Percentiles rank a stretch among this genome's conserved stretches.
Conservation (phyloP, 2,329 filamentous ascomycete species). For the Rhinocladiella mackenziei region DNA sequence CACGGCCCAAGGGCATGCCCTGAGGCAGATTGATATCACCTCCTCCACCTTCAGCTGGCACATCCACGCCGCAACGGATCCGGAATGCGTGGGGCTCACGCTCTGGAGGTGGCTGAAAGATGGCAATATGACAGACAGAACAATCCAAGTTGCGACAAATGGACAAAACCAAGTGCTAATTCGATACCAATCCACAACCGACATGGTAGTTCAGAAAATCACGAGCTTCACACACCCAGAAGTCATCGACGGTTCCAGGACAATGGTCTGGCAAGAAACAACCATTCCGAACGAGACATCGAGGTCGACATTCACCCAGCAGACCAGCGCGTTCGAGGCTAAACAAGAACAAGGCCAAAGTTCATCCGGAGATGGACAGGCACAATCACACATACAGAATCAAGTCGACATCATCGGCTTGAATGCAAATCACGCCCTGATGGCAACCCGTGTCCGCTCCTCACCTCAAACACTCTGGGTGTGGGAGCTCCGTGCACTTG, state of each 20-base stretch:
- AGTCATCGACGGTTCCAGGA: constrained; percentile 19
- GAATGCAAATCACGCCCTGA: constrained; percentile 17
- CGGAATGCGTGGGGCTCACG: constrained; percentile 17
- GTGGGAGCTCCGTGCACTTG: constrained; percentile 15
- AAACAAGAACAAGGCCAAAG: constrained; percentile 1
- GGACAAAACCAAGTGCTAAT: constrained; percentile 22
- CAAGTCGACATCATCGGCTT: constrained; percentile 15
- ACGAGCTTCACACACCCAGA: constrained; percentile 19
- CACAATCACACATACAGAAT: background rate
- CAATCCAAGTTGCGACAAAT: constrained; percentile 16
- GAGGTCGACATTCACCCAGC: constrained; percentile 12
- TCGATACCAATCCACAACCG: constrained; percentile 14
- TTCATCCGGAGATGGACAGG: background rate
- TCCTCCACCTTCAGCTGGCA: constrained; percentile 4
- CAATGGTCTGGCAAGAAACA: constrained; percentile 25
- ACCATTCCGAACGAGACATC: background rate
- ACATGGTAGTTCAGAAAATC: constrained; percentile 5
- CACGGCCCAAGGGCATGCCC: constrained; percentile 24
- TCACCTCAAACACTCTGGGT: constrained; percentile 19
- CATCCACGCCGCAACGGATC: background rate
- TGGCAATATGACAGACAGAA: constrained; percentile 1
- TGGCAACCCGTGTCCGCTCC: constrained; percentile 19
- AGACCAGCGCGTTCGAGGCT: constrained; percentile 18
- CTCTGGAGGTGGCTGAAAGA: constrained; percentile 12
- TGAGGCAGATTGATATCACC: constrained; percentile 24